These are phyloP conservation scores for Daldinia concentrica DNA, from an alignment of 495 filamentous ascomycete genomes.

Conservation along the genomic window DNA sequence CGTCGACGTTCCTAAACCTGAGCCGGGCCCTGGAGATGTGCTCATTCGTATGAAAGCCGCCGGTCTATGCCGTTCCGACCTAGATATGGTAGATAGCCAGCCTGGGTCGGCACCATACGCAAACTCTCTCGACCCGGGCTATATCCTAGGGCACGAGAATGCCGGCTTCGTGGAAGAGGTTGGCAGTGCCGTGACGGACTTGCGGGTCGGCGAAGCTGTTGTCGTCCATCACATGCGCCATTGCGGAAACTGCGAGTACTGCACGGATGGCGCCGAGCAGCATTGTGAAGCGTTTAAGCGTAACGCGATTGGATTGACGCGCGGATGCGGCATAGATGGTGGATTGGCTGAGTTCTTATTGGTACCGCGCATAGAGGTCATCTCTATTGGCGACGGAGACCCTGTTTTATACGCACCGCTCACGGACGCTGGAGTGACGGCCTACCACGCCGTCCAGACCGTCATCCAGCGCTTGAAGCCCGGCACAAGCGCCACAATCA, in stretches of 20 bases:
- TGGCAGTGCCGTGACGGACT: conserved; percentile 51
- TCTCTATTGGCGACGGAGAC: conserved; percentile 40
- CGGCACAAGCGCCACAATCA: conserved; percentile 17
- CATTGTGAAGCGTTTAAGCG: conserved; percentile 32
- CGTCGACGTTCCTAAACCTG: conserved; percentile 17
- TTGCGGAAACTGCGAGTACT: conserved; percentile 52
- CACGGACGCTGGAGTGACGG: conserved; percentile 52
- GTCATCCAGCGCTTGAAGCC: conserved; percentile 23
- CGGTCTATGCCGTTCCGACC: conserved; percentile 59
- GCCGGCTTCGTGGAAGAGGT: conserved; percentile 55
- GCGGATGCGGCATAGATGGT: conserved; percentile 28
- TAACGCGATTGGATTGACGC: conserved; percentile 22
- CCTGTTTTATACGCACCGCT: conserved; percentile 50
- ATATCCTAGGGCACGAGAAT: conserved; percentile 37
- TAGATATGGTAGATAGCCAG: conserved; percentile 54
- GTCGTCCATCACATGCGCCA: conserved; percentile 45
- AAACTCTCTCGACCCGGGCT: conserved; percentile 28
- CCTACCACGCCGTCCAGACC: conserved; percentile 53
- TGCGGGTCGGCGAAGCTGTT: conserved; percentile 61
- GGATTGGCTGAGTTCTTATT: conserved; percentile 21
- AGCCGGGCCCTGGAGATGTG: conserved; percentile 47
- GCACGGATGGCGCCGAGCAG: conserved; percentile 27
- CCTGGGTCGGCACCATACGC: conserved; percentile 11
- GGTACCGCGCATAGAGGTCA: conserved; percentile 16
- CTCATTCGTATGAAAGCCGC: conserved; percentile 62